These are phyloP conservation scores for Yamadazyma diddensiae DNA, from an alignment of 1,139 yeast species.

Conservation along the genomic window DNA sequence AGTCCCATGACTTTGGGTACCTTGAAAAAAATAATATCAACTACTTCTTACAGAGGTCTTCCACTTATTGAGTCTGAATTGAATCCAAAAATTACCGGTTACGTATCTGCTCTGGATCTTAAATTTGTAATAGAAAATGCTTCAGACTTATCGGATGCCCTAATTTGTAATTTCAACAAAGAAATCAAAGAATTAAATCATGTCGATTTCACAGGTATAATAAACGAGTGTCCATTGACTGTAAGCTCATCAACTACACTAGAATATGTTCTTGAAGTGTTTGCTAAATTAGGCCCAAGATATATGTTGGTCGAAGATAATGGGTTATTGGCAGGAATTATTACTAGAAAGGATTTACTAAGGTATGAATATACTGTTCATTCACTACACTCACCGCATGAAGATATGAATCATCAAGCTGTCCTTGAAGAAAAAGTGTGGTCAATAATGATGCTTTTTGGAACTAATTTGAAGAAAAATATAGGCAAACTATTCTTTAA, in stretches of 20 bases:
- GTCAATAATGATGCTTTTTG: slow-evolving; percentile 28
- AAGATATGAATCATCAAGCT: slow-evolving; percentile 16
- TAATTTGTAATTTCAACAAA: slow-evolving; percentile 20
- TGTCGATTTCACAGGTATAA: slow-evolving; percentile 38
- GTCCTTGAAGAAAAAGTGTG: slow-evolving; percentile 36
- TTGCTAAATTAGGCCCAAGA: slow-evolving; percentile 79
- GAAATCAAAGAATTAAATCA: slow-evolving; percentile 6
- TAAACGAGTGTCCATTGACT: slow-evolving; percentile 63
- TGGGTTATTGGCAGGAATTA: slow-evolving; percentile 54
- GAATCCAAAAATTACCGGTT: slow-evolving; percentile 35
- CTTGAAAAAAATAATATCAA: slow-evolving; percentile 34
- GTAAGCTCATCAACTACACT: slow-evolving; percentile 55
- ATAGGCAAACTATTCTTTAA: slow-evolving; percentile 31
- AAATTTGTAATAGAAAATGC: slow-evolving; percentile 20
- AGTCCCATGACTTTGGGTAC: slow-evolving; percentile 29
- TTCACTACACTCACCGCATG: slow-evolving; percentile 16
- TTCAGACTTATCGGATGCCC: slow-evolving; percentile 15
- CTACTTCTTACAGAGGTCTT: slow-evolving; percentile 48
- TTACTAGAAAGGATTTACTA: slow-evolving; percentile 67
- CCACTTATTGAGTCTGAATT: slow-evolving; percentile 47
- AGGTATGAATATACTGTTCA: slow-evolving; percentile 47
- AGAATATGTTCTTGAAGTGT: slow-evolving; percentile 64
- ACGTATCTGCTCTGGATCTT: slow-evolving; percentile 33
- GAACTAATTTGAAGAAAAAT: slow-evolving; percentile 20
- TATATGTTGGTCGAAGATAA: slow-evolving; percentile 61